phyloP scores from a whole-genome alignment of 805 yeast species.

The Spathaspora sp. region DNA sequence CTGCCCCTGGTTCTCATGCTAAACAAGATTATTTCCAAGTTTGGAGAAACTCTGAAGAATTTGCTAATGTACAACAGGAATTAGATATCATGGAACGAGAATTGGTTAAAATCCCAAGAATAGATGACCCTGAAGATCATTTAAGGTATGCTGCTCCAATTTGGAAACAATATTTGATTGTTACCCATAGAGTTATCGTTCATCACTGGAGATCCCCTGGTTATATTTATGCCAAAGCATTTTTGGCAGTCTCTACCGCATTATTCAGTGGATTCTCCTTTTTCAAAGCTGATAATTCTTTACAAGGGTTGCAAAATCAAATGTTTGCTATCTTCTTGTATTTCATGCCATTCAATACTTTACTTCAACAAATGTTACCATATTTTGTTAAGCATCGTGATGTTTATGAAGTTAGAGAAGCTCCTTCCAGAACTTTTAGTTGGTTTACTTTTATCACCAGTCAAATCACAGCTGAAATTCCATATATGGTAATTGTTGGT shows the following conservation, averaged over 20 bases:
- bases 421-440: constrained; percentile 11
- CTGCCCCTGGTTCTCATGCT: constrained; percentile 77
- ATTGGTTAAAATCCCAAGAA: constrained; percentile 19
- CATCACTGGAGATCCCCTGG: constrained; percentile 30
- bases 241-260: constrained; percentile 38
- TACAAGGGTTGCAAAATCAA: constrained; percentile 65
- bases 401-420: constrained; percentile 45
- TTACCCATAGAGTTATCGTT: constrained; percentile 20
- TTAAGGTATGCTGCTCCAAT: constrained; percentile 16
- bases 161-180: constrained; percentile 27
- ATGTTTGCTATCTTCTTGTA: constrained; percentile 49
- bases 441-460: constrained; percentile 40
- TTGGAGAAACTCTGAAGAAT: constrained; percentile 71
- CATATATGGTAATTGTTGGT: constrained; percentile 45
- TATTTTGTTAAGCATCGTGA: constrained; percentile 43
- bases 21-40: constrained; percentile 70
- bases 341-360: constrained; percentile 34
- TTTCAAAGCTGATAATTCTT: constrained; percentile 56
- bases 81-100: constrained; percentile 63
- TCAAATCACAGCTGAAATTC: constrained; percentile 43
- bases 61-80: constrained; percentile 53
- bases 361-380: constrained; percentile 39
- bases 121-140: constrained; percentile 11
- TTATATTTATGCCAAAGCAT: constrained; percentile 49
- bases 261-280: constrained; percentile 67